phyloP scores from a whole-genome alignment of 176 grass and related monocot species.

The Areca catechu region DNA sequence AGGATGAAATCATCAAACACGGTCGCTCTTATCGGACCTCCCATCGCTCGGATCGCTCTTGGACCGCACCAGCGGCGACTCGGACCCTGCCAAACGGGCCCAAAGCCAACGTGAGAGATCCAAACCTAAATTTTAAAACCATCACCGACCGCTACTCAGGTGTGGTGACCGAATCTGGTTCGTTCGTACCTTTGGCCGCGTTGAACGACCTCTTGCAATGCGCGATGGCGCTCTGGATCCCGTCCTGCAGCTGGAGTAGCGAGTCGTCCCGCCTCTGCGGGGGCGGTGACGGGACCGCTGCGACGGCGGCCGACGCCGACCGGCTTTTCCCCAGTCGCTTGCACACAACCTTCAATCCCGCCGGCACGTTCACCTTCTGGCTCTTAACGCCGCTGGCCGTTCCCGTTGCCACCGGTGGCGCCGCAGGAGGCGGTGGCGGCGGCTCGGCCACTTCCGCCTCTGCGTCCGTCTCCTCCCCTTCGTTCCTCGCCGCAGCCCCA shows the following conservation, averaged over 20 bases:
- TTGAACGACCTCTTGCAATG: slow-evolving; percentile 96
- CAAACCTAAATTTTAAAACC: background rate
- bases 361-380: slow-evolving; percentile 50
- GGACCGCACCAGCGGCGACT: slow-evolving; percentile 45
- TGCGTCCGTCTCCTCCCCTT: slow-evolving; percentile 45
- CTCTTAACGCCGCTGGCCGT: slow-evolving; percentile 31
- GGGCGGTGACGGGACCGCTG: slow-evolving; percentile 22
- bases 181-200: slow-evolving; percentile 39
- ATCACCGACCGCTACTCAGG: background rate
- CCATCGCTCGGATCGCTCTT: slow-evolving; percentile 41
- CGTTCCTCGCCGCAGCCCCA: background rate
- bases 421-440: background rate
- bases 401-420: background rate
- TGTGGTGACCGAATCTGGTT: background rate
- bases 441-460: slow-evolving; percentile 23
- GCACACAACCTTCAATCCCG: slow-evolving; percentile 72
- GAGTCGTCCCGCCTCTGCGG: slow-evolving; percentile 66
- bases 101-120: background rate
- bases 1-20: too few relatives aligned
- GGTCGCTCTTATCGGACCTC: background rate
- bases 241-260: slow-evolving; percentile 72
- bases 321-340: slow-evolving; percentile 82
- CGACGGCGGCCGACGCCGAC: slow-evolving; percentile 72
- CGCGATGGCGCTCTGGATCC: slow-evolving; percentile 93
- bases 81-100: slow-evolving; percentile 28